Evolutionary conservation across 768 basidiomycete species (phyloP), one percentile per base, ranked within the genome.

Genomic region (Brasilioporus rufonigricans): DNA sequence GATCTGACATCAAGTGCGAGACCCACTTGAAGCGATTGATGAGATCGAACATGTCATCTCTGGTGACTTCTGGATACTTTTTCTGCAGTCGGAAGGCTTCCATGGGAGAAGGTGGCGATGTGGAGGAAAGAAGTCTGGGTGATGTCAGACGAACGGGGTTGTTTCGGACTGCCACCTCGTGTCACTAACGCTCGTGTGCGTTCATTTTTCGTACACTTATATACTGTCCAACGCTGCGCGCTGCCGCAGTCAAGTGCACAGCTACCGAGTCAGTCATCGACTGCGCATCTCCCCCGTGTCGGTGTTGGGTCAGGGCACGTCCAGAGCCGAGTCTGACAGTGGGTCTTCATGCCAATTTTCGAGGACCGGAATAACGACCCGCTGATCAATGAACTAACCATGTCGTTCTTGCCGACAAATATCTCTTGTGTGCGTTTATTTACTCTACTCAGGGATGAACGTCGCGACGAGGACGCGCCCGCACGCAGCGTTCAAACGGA

Each of bases 1-100:
- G 36, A 33, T 39, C 21, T 29, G 43, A 58, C 35, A n/a, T n/a
- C 39, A 29, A 19, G 6, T 12, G 14, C 35, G 14, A 45, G 38
- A 81, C 93, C 62, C 64, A 97, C 96, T 96, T 96, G 88, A 99
- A 99, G 56, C 87, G 84, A 71, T 88, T 93, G 73, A 97, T 85
- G 71, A 98, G 83, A 68, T 91, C 86, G 63, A 93, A 87, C 86
- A 98, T 93, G 76, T 95, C 93, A 78, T 96, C 93, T 66, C 86
- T 84, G 39, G 90, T 78, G 61, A 97, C 86, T 64, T 95, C 88
- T 16, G 95, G 93, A 67, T 88, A 93, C 73, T 95, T 96, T 77
- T 87, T 92, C 68, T 92, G 89, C 14, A 97, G 79, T 72, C 87
- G 86, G 58, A 97, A 75, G 45, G 89, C 86, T 70, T 92, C 86